Percentiles rank a stretch among this genome's conserved stretches.
Evolutionary conservation across 306 rosid species (phyloP).

Genomic region (Begonia loranthoides): DNA sequence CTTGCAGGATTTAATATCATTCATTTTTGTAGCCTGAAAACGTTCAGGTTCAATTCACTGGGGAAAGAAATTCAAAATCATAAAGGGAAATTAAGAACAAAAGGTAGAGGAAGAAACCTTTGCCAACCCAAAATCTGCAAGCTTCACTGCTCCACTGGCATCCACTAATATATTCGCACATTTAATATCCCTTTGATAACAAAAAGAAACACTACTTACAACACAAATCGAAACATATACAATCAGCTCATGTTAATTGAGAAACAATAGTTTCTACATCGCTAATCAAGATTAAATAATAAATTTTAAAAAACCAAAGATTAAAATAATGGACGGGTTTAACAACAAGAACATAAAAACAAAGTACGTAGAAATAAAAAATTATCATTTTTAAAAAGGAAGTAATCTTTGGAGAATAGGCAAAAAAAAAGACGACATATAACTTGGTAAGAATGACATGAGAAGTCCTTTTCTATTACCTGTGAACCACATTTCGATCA

Average conservation of each 20-base stretch:
- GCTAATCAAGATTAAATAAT: no score
- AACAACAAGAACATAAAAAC: no score
- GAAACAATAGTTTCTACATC: no score
- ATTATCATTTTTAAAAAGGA: no score
- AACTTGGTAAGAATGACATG: background rate
- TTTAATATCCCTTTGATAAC: constrained; percentile 70
- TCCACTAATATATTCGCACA: constrained; percentile 92
- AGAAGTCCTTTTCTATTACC: constrained; percentile 30
- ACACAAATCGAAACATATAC: no score
- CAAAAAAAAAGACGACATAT: background rate
- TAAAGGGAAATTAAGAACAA: background rate
- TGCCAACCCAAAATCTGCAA: constrained; percentile 96
- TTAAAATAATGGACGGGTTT: no score
- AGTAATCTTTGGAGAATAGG: no score
- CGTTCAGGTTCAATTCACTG: constrained; percentile 8
- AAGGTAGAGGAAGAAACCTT: constrained; percentile 39
- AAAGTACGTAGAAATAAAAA: no score
- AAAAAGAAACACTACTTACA: constrained; percentile 8
- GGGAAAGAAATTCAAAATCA: constrained; percentile 9
- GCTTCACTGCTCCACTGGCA: constrained; percentile 89
- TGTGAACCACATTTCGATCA: constrained; percentile 75
- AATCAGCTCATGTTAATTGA: no score
- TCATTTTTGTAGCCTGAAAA: constrained; percentile 63
- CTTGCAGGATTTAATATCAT: constrained; percentile 66
- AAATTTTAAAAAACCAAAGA: no score